Percentiles rank a stretch among this genome's conserved stretches.
These are phyloP conservation scores for Pleomassaria siparia DNA, from an alignment of 2,329 filamentous ascomycete species.

Conservation along the genomic window DNA sequence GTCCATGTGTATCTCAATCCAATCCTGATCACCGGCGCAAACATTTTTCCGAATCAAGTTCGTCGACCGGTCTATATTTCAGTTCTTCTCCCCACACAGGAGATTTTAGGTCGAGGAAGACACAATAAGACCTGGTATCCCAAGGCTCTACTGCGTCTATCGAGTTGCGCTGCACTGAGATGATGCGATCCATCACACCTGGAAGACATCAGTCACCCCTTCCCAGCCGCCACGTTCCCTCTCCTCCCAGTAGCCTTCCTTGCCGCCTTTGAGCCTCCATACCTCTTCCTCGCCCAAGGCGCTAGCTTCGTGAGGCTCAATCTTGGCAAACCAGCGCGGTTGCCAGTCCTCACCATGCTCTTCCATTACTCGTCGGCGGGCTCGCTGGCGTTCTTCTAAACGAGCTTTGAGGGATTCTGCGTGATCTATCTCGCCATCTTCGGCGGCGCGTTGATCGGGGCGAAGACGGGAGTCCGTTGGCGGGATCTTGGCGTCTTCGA, in stretches of 20 bases:
- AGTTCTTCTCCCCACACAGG: background rate
- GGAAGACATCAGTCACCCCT: constrained; percentile 58
- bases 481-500: constrained; percentile 75
- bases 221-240: constrained; percentile 69
- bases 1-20: background rate
- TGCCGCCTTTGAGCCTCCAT: constrained; percentile 71
- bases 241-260: constrained; percentile 93
- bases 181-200: constrained; percentile 28
- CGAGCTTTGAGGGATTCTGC: constrained; percentile 81
- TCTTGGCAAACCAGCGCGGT: constrained; percentile 82
- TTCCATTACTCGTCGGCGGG: constrained; percentile 73
- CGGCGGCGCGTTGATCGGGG: constrained; percentile 83
- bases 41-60: background rate
- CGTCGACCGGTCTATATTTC: background rate
- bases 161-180: too few species aligned
- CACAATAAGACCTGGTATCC: too few species aligned
- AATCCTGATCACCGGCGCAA: too few species aligned
- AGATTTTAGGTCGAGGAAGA: too few species aligned
- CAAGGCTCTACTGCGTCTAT: too few species aligned
- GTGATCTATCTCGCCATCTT: constrained; percentile 77
- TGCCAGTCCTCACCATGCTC: constrained; percentile 69
- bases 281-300: constrained; percentile 47
- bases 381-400: constrained; percentile 83
- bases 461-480: constrained; percentile 81
- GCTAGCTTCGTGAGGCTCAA: constrained; percentile 42